A percentile compares a stretch with the other conserved stretches of the same genome.
Evolutionary conservation across 2,329 filamentous ascomycete species (phyloP).

Genomic region (Lasiodiplodia sp.): DNA sequence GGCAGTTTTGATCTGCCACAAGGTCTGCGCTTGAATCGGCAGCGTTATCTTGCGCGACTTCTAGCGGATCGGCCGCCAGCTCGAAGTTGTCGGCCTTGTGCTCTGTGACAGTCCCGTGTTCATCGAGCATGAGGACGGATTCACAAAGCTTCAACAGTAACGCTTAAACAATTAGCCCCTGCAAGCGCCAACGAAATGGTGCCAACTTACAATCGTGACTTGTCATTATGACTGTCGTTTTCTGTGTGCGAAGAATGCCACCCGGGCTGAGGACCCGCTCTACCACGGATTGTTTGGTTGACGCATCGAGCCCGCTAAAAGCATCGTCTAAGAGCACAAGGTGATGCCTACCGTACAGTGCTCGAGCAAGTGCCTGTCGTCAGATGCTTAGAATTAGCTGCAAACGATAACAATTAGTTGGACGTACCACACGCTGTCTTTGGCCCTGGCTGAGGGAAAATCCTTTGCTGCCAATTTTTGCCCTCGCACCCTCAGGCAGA

Average conservation of each 20-base stretch:
- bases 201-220: too few relatives aligned
- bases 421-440: slow-evolving; percentile 53
- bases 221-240: slow-evolving; percentile 40
- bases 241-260: slow-evolving; percentile 53
- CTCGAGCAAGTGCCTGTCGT: slow-evolving; percentile 55
- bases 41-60: too few relatives aligned
- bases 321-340: slow-evolving; percentile 61
- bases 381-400: slow-evolving; percentile 26
- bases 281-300: slow-evolving; percentile 59
- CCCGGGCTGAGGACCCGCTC: slow-evolving; percentile 54
- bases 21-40: too few relatives aligned
- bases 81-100: too few relatives aligned
- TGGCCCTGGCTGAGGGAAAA: slow-evolving; percentile 62
- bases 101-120: too few relatives aligned
- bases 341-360: slow-evolving; percentile 58
- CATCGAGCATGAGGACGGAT: too few relatives aligned
- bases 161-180: too few relatives aligned
- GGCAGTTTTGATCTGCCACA: slow-evolving; percentile 38
- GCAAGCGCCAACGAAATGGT: too few relatives aligned
- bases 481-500: slow-evolving; percentile 48
- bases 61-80: too few relatives aligned
- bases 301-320: slow-evolving; percentile 58
- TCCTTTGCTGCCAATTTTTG: slow-evolving; percentile 60
- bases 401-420: slow-evolving; percentile 31
- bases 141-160: too few relatives aligned